Conservation (phyloP, 331 rosid species). For the Erythrophleum ivorense region DNA sequence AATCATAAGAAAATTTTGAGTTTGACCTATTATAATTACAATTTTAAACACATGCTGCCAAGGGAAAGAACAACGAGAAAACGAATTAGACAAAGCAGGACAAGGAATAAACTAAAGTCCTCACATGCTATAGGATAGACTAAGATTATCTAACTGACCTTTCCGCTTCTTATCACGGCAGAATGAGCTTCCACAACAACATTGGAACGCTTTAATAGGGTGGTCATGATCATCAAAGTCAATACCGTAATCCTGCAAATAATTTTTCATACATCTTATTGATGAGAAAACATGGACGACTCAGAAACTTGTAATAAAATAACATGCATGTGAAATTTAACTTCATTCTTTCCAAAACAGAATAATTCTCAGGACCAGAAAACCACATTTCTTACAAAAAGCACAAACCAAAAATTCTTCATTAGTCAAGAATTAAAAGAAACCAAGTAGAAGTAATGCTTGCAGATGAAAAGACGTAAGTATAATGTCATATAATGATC, state of each 20-base stretch:
- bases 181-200: conserved; percentile 70
- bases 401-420: background rate
- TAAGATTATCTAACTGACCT: conserved; percentile 47
- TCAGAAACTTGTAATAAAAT: background rate
- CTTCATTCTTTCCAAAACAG: background rate
- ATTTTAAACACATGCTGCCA: background rate
- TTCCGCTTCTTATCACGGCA: conserved; percentile 64
- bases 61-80: background rate
- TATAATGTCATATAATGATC: conserved; percentile 10
- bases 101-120: background rate
- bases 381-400: background rate
- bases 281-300: conserved; percentile 21
- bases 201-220: conserved; percentile 79
- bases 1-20: background rate
- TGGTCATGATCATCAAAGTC: conserved; percentile 82
- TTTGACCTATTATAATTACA: background rate
- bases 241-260: conserved; percentile 81
- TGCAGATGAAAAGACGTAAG: conserved; percentile 10
- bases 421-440: background rate
- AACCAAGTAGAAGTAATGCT: conserved; percentile 20
- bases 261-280: conserved; percentile 23
- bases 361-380: conserved; percentile 1
- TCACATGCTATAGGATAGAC: conserved; percentile 4
- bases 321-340: background rate
- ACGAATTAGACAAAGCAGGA: background rate